These are phyloP conservation scores for Canariomyces notabilis DNA, from an alignment of 2,329 filamentous ascomycete species.

Conservation along the genomic window DNA sequence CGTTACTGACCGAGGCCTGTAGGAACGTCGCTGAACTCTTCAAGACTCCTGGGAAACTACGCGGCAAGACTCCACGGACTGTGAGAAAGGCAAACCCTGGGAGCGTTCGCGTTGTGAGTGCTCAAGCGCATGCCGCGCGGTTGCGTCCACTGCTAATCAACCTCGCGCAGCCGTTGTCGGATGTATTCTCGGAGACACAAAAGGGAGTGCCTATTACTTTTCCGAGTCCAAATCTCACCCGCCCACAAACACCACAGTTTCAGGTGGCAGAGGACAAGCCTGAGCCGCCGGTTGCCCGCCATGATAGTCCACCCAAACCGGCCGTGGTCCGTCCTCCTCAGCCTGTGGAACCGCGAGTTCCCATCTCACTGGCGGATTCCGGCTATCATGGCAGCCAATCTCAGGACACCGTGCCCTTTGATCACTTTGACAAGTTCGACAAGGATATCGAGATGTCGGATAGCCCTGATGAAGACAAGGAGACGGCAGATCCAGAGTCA, in stretches of 20 bases:
- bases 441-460: constrained; percentile 24
- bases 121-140: not conserved
- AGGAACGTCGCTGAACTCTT: constrained; percentile 94
- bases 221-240: constrained; percentile 41
- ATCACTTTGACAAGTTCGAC: constrained; percentile 31
- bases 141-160: constrained; percentile 16
- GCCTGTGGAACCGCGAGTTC: constrained; percentile 19
- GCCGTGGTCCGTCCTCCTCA: constrained; percentile 31
- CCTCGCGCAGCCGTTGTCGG: constrained; percentile 49
- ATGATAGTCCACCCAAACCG: constrained; percentile 32
- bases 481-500: constrained; percentile 12
- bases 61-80: constrained; percentile 75
- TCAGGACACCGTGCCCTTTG: constrained; percentile 44
- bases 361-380: constrained; percentile 52
- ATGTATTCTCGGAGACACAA: constrained; percentile 53
- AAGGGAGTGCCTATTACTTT: constrained; percentile 52
- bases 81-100: constrained; percentile 53
- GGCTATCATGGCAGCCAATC: constrained; percentile 67
- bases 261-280: constrained; percentile 52
- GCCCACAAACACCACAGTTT: constrained; percentile 53
- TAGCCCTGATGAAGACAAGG: constrained; percentile 14
- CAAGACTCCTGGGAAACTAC: constrained; percentile 82
- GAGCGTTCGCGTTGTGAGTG: constrained; percentile 60
- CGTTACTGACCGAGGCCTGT: constrained; percentile 15
- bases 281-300: constrained; percentile 29